A percentile compares a stretch with the other conserved stretches of the same genome.
These are phyloP conservation scores for Allomyces arbusculus DNA, from an alignment of 192 early-diverging fungal genomes.

Conservation along the genomic window DNA sequence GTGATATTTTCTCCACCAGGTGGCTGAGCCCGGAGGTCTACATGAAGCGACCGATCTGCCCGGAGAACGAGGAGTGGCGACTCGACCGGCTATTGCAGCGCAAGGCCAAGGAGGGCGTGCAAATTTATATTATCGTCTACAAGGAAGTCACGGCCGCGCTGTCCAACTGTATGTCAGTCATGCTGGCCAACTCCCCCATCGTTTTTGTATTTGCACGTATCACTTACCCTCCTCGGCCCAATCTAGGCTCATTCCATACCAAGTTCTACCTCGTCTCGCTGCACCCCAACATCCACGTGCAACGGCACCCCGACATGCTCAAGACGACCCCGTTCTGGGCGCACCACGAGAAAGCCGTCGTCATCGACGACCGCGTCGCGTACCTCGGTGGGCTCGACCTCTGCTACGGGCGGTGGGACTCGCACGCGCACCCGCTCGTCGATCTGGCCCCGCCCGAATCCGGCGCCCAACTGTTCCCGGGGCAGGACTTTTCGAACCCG, in stretches of 20 bases:
- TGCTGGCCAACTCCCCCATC: too few species aligned
- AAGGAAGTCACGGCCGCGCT: conserved; percentile 60
- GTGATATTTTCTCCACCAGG: conserved; percentile 63
- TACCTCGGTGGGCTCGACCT: conserved; percentile 74
- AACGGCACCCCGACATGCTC: conserved; percentile 56
- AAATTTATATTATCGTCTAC: conserved; percentile 66
- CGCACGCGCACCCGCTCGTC: conserved; percentile 47
- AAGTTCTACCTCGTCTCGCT: conserved; percentile 44
- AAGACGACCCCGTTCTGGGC: conserved; percentile 62
- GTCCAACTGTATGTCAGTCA: conserved; percentile 4
- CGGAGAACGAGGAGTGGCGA: conserved; percentile 51
- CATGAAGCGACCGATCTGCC: conserved; percentile 18
- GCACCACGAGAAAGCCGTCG: conserved; percentile 61
- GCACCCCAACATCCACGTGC: conserved; percentile 18
- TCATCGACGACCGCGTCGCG: conserved; percentile 56
- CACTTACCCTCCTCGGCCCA: too few species aligned
- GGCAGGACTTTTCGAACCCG: conserved; percentile 71
- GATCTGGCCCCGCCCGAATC: conserved; percentile 23
- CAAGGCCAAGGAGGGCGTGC: conserved; percentile 63
- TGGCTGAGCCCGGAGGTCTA: conserved; percentile 68
- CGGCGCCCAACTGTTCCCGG: conserved; percentile 26
- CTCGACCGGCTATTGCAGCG: conserved; percentile 55
- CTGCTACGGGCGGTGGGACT: conserved; percentile 75
- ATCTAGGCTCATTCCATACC: conserved; percentile 45
- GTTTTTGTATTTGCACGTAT: too few species aligned